A percentile compares a stretch with the other conserved stretches of the same genome.
Evolutionary conservation across 2,329 filamentous ascomycete species (phyloP).

Genomic region (Ophiostoma populinum): DNA sequence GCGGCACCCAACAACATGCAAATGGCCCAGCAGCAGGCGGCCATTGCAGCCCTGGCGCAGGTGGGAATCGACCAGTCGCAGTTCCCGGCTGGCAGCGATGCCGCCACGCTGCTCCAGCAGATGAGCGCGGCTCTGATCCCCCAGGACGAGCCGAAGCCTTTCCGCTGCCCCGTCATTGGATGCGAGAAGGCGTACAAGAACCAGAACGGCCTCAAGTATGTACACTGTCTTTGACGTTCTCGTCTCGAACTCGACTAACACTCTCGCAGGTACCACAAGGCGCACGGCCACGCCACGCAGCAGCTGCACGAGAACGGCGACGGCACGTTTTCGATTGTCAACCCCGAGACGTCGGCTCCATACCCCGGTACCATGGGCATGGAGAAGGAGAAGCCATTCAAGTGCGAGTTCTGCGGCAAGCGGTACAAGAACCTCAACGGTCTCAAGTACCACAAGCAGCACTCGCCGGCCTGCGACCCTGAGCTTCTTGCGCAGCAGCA

Average conservation of each 20-base stretch:
- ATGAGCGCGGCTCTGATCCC: slow-evolving; percentile 41
- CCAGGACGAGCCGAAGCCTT: slow-evolving; percentile 90
- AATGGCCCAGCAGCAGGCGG: slow-evolving; percentile 42
- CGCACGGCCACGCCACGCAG: slow-evolving; percentile 90
- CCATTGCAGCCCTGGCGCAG: slow-evolving; percentile 51
- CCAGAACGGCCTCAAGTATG: slow-evolving; percentile 89
- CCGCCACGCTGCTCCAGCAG: slow-evolving; percentile 36
- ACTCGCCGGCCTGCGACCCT: slow-evolving; percentile 80
- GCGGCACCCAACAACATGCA: slow-evolving; percentile 25
- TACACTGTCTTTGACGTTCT: neutral
- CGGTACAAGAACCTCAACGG: slow-evolving; percentile 98
- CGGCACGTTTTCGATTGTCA: slow-evolving; percentile 94
- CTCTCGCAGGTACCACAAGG: slow-evolving; percentile 46
- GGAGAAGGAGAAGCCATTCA: slow-evolving; percentile 99
- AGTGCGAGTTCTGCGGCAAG: slow-evolving; percentile 92
- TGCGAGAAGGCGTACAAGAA: slow-evolving; percentile 99
- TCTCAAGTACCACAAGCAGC: slow-evolving; percentile 67
- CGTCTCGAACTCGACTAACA: neutral
- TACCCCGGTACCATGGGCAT: slow-evolving; percentile 96
- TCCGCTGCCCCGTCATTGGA: slow-evolving; percentile 92
- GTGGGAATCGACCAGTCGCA: slow-evolving; percentile 61
- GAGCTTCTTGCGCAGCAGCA: slow-evolving; percentile 39
- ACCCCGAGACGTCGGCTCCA: slow-evolving; percentile 82
- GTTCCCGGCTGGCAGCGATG: slow-evolving; percentile 60
- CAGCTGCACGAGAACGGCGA: slow-evolving; percentile 93